Percentiles rank a stretch among this genome's conserved stretches.
These are phyloP conservation scores for Mycena sanguinolenta DNA, from an alignment of 768 basidiomycete genomes.

Conservation along the genomic window DNA sequence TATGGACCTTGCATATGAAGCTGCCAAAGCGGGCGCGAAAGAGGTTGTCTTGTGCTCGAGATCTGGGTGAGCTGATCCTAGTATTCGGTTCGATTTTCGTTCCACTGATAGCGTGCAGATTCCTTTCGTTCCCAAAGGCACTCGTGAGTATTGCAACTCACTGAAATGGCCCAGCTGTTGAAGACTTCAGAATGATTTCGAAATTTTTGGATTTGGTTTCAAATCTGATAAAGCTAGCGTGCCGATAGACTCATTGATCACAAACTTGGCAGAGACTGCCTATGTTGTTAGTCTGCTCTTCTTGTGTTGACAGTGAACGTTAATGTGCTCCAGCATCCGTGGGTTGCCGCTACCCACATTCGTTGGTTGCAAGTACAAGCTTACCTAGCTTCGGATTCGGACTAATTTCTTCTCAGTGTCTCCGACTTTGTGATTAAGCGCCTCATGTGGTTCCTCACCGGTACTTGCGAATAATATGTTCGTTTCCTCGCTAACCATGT, in stretches of 20 bases:
- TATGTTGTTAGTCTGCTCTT: constrained; percentile 56
- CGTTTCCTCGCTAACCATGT: constrained; percentile 49
- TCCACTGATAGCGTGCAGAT: constrained; percentile 45
- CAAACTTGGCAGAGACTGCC: constrained; percentile 68
- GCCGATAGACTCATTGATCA: constrained; percentile 65
- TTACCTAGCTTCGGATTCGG: not conserved
- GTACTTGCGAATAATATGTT: constrained; percentile 41
- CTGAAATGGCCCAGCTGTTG: not conserved
- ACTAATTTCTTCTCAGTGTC: constrained; percentile 43
- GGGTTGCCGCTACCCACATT: constrained; percentile 67
- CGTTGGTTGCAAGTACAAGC: constrained; percentile 65
- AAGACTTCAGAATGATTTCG: constrained; percentile 62
- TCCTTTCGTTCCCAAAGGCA: constrained; percentile 71
- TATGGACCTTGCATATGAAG: constrained; percentile 68
- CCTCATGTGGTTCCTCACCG: constrained; percentile 72
- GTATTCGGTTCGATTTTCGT: not conserved
- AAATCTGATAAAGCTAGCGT: constrained; percentile 51
- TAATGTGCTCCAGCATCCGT: constrained; percentile 59
- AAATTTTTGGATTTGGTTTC: constrained; percentile 63
- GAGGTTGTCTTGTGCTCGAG: constrained; percentile 68
- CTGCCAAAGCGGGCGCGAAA: constrained; percentile 63
- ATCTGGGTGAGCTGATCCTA: constrained; percentile 56
- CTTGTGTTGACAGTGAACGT: not conserved
- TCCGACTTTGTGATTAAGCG: constrained; percentile 72
- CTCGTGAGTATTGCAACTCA: constrained; percentile 47